Base-by-base conservation (phyloP, 1,284 basidiomycete genomes). In the Inonotus hispidus region DNA sequence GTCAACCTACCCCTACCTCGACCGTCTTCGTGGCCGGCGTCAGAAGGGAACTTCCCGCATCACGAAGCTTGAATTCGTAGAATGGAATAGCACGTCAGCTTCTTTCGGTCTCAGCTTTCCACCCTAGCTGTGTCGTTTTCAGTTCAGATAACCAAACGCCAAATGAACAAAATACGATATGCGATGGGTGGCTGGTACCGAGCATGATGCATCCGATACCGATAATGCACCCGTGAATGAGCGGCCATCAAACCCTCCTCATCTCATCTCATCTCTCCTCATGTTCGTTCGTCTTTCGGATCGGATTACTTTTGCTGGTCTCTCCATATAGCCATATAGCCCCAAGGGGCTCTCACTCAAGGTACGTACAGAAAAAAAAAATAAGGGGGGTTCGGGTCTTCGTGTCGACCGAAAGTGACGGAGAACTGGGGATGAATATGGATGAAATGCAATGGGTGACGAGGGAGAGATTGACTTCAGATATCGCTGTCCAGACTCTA, bases 61-160 rank as follows among this genome's bases (percentile, higher is more conserved):
- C 55, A 56, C 55, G 55, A 56, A 56, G 55, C 43, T 56, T 56
- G 55, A 46, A 23, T 56, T 56, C 55, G 55, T 56, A 56, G 55
- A 56, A 56, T 56, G 55, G 55, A 56, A 56, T 56, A 56, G 55
- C 43, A 41, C 55, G 14, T 25, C 8, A 11, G 29, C 55, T 56
- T 56, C 29, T 46, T 21, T 35, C 11, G 49, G 49, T 52, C 14
- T 32, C 13, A n/a, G 49, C 27, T 19, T 52, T 14, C 29, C 25
- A 52, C 29, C 29, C 50, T 52, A 27, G 50, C 27, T 35, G 23
- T 52, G 23, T 16, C 6, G n/a, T n/a, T n/a, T n/a, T n/a, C n/a
- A n/a, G n/a, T n/a, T n/a, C 50, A 56, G 55, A 56, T 56, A 56
- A 56, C 41, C 55, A 14, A 52, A n/a, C 14, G 27, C n/a, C n/a